These are phyloP conservation scores for Penicillium glabrum DNA, from an alignment of 2,329 filamentous ascomycete species.

Conservation along the genomic window DNA sequence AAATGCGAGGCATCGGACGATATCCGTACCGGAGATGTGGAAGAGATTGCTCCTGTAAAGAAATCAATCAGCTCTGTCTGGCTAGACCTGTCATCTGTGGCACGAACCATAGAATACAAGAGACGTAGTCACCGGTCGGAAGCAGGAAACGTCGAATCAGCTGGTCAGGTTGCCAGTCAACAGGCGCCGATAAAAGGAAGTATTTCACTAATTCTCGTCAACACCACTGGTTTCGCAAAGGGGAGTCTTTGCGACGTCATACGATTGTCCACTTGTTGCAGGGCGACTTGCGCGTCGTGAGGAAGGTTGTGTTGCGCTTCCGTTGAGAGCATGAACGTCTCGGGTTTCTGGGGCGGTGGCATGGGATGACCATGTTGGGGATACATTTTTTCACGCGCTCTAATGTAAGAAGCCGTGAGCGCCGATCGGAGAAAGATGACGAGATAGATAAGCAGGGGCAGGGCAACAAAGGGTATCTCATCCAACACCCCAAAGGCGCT, in stretches of 20 bases:
- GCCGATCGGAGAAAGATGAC: slow-evolving; percentile 16
- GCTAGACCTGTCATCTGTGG: neutral
- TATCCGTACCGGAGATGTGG: slow-evolving; percentile 98
- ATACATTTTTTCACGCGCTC: slow-evolving; percentile 56
- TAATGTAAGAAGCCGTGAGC: slow-evolving; percentile 17
- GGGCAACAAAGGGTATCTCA: neutral
- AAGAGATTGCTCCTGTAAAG: slow-evolving; percentile 86
- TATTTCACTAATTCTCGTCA: slow-evolving; percentile 75
- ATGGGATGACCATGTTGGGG: slow-evolving; percentile 77
- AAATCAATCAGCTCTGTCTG: slow-evolving; percentile 1
- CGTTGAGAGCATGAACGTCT: slow-evolving; percentile 97
- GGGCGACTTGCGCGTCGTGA: slow-evolving; percentile 91
- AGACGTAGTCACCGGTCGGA: slow-evolving; percentile 97
- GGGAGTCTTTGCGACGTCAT: slow-evolving; percentile 44
- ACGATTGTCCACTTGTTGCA: slow-evolving; percentile 98
- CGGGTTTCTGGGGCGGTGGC: slow-evolving; percentile 91
- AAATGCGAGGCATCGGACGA: slow-evolving; percentile 96
- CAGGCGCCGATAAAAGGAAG: slow-evolving; percentile 96
- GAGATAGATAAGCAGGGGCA: slow-evolving; percentile 10
- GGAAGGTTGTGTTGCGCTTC: slow-evolving; percentile 96
- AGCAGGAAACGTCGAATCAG: slow-evolving; percentile 94
- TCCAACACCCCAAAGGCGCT: neutral
- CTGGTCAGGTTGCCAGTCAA: slow-evolving; percentile 96
- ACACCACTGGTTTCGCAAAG: neutral
- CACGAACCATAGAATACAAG: slow-evolving; percentile 84